Conservation (phyloP, 495 filamentous ascomycete species). For the Tetracladium setigerum region DNA sequence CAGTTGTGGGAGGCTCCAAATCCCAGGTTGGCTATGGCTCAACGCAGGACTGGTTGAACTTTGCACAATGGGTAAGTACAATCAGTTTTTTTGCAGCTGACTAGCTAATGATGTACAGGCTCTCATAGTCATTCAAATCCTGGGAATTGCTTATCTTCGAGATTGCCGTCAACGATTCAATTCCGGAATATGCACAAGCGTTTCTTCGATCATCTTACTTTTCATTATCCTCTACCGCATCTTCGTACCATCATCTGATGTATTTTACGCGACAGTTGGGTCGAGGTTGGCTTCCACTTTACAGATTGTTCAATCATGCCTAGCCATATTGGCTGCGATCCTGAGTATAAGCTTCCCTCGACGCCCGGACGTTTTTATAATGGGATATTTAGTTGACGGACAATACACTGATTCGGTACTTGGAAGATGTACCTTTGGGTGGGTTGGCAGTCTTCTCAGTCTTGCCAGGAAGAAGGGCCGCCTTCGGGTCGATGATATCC, state of each 20-base stretch:
- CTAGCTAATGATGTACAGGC: conserved; percentile 12
- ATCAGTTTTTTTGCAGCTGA: neutral
- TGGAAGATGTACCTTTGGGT: conserved; percentile 55
- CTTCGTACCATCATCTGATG: too few relatives aligned
- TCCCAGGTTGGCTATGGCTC: too few relatives aligned
- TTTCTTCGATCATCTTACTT: conserved; percentile 33
- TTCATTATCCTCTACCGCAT: conserved; percentile 30
- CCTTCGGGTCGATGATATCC: conserved; percentile 53
- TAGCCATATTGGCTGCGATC: conserved; percentile 22
- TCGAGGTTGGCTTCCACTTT: conserved; percentile 23
- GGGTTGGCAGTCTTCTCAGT: conserved; percentile 47
- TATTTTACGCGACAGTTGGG: too few relatives aligned
- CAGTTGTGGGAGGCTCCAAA: conserved; percentile 3
- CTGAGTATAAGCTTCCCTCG: conserved; percentile 49
- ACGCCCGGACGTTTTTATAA: conserved; percentile 55
- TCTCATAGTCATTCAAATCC: conserved; percentile 38
- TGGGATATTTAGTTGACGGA: conserved; percentile 54
- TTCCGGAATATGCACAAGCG: conserved; percentile 36
- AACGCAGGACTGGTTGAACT: conserved; percentile 18
- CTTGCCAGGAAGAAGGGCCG: conserved; percentile 42
- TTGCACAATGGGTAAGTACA: conserved; percentile 19
- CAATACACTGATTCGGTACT: conserved; percentile 53
- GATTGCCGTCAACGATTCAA: conserved; percentile 35
- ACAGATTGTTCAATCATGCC: conserved; percentile 29
- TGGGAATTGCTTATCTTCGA: conserved; percentile 32